phyloP scores from a whole-genome alignment of 306 rosid species.

The Canavalia ensiformis region DNA sequence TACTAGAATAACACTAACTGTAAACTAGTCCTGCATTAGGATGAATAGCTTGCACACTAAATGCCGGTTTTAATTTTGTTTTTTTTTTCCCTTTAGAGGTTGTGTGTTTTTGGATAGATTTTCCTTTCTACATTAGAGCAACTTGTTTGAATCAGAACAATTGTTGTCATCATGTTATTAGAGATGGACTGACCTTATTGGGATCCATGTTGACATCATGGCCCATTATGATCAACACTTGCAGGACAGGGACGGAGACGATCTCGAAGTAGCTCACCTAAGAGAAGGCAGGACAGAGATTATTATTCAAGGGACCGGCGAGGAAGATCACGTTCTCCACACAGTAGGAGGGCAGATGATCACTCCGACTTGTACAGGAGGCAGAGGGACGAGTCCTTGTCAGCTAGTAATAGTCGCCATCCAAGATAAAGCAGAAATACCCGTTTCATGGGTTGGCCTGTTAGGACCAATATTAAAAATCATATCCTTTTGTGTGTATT shows the following conservation, averaged over 20 bases:
- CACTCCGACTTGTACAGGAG: not conserved
- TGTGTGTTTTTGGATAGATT: not conserved
- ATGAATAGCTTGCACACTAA: slow-evolving; percentile 6
- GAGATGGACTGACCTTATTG: not conserved
- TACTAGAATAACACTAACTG: not conserved
- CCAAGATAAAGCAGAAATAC: not conserved
- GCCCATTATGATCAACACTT: not conserved
- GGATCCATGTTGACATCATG: not conserved
- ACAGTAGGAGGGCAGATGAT: not conserved
- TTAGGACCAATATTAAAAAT: not conserved
- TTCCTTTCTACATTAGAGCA: not conserved
- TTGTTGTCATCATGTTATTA: not conserved
- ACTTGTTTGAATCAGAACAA: not conserved
- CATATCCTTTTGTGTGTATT: not conserved
- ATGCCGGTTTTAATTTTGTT: not conserved
- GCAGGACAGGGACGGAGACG: not conserved
- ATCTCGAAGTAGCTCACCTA: not conserved
- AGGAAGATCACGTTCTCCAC: slow-evolving; percentile 45
- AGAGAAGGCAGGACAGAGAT: slow-evolving; percentile 12
- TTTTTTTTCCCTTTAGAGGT: not conserved
- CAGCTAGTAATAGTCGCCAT: not conserved
- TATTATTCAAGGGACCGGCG: slow-evolving; percentile 51
- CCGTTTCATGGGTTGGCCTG: not conserved
- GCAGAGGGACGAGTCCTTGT: not conserved
- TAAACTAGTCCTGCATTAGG: not conserved